Evolutionary conservation across 306 rosid species (phyloP).

Genomic region (Quercus aquifolioides): DNA sequence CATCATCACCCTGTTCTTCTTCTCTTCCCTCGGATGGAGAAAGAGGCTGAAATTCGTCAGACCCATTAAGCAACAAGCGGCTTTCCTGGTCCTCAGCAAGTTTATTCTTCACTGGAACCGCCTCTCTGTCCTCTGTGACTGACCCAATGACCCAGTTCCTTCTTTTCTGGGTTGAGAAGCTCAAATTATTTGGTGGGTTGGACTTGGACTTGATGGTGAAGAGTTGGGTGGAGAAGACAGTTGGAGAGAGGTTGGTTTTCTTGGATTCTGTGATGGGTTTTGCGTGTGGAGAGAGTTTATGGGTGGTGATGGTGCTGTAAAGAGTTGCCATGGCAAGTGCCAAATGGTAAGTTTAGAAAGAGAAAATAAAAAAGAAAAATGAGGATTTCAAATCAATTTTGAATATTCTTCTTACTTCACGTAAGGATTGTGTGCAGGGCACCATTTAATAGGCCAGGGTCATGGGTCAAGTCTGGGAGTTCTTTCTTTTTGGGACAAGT

Average conservation of each 20-base stretch:
- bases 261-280: constrained; percentile 15
- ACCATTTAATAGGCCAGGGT: too few species aligned
- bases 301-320: constrained; percentile 27
- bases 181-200: constrained; percentile 13
- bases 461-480: too few species aligned
- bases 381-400: neutral
- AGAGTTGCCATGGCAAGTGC: constrained; percentile 48
- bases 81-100: constrained; percentile 29
- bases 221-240: constrained; percentile 22
- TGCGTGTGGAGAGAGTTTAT: constrained; percentile 15
- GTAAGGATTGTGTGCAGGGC: too few species aligned
- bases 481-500: too few species aligned
- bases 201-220: neutral
- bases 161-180: constrained; percentile 23
- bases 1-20: constrained; percentile 14
- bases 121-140: constrained; percentile 53
- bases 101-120: constrained; percentile 31
- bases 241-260: constrained; percentile 18
- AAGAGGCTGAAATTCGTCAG: constrained; percentile 30
- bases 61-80: constrained; percentile 27
- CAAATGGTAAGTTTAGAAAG: neutral
- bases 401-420: neutral
- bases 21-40: constrained; percentile 27
- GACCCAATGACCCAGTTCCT: constrained; percentile 38
- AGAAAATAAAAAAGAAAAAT: neutral